These are phyloP conservation scores for Diophrys appendiculata DNA, from an alignment of 73 alveolate genomes.

Conservation along the genomic window DNA sequence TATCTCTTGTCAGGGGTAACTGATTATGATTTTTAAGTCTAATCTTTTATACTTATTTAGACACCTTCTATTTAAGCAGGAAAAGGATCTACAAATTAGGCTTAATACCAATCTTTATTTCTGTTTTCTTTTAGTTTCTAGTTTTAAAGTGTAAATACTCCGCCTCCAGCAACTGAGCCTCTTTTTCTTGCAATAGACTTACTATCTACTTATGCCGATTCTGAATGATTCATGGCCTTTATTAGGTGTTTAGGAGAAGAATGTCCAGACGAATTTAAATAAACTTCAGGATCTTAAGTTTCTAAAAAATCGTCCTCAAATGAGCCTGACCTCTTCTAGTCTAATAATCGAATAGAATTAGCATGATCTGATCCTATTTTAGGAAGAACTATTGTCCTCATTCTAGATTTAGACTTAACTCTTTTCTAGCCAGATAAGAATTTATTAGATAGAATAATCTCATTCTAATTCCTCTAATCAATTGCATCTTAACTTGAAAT, in stretches of 20 bases:
- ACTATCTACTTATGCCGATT: background rate
- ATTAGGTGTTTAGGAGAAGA: background rate
- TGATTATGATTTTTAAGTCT: background rate
- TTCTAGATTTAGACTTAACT: too few species aligned
- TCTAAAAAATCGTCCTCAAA: background rate
- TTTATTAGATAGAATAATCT: background rate
- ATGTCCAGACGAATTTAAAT: background rate
- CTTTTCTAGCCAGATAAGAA: too few species aligned
- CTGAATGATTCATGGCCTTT: background rate
- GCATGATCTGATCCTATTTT: background rate
- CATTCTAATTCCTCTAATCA: background rate
- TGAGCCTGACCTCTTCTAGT: slow-evolving; percentile 1
- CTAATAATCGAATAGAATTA: too few species aligned
- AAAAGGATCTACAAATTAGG: background rate
- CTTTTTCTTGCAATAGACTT: background rate
- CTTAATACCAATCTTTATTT: background rate
- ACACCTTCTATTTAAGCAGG: background rate
- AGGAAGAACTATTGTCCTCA: background rate
- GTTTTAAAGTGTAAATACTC: background rate
- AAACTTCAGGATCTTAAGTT: background rate
- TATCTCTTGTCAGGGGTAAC: background rate
- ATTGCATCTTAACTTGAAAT: background rate
- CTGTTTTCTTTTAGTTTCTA: background rate
- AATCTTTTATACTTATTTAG: too few species aligned
- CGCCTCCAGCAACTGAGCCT: background rate